These are phyloP conservation scores for Hydnum rufescens DNA, from an alignment of 768 basidiomycete species.

Conservation along the genomic window DNA sequence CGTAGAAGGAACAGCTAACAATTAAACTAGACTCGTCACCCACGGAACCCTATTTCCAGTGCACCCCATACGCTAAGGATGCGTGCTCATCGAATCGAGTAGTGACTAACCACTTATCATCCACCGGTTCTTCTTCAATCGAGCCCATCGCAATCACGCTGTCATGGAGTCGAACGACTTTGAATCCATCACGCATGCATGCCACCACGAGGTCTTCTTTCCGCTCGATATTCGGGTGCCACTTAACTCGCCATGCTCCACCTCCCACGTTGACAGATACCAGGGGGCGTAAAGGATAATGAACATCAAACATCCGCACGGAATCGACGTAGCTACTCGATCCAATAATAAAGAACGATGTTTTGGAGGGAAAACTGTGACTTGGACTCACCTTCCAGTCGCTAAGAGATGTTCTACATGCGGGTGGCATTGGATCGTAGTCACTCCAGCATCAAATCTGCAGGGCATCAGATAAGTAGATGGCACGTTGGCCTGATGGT, in stretches of 20 bases:
- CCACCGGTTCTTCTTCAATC: no score
- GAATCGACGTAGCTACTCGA: slow-evolving; percentile 59
- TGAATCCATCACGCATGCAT: slow-evolving; percentile 96
- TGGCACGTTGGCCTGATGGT: background rate
- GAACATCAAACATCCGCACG: slow-evolving; percentile 65
- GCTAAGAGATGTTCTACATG: slow-evolving; percentile 63
- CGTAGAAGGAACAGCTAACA: slow-evolving; percentile 91
- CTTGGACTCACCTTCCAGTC: slow-evolving; percentile 54
- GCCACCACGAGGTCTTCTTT: slow-evolving; percentile 70
- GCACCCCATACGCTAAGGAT: slow-evolving; percentile 78
- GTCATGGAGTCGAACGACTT: slow-evolving; percentile 37
- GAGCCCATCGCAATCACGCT: slow-evolving; percentile 12
- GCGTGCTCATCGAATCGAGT: slow-evolving; percentile 54
- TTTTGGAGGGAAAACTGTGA: background rate
- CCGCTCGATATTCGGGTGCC: slow-evolving; percentile 62
- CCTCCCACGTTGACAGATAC: slow-evolving; percentile 54
- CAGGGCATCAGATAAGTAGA: background rate
- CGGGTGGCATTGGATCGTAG: slow-evolving; percentile 72
- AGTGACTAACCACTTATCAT: slow-evolving; percentile 17
- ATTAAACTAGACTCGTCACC: slow-evolving; percentile 29
- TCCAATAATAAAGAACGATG: background rate
- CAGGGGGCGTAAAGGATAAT: slow-evolving; percentile 42
- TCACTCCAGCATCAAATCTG: slow-evolving; percentile 87
- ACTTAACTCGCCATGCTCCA: slow-evolving; percentile 90
- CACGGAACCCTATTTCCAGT: slow-evolving; percentile 47